phyloP scores from a whole-genome alignment of 2,329 filamentous ascomycete species.

The Corynespora cassiicola region DNA sequence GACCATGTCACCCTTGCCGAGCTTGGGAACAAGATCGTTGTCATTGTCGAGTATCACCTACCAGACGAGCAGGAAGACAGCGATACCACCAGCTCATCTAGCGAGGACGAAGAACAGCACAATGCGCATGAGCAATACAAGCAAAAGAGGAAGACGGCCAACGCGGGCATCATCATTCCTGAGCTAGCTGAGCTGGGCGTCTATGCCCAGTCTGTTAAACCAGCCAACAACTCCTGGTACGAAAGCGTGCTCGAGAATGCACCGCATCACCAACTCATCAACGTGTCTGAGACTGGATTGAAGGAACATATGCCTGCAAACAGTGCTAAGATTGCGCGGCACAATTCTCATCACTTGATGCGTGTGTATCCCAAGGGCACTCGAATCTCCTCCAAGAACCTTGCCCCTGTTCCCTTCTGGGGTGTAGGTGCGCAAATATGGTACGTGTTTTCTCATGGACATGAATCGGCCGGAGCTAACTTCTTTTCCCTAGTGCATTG shows the following conservation, averaged over 20 bases:
- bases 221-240: constrained; percentile 70
- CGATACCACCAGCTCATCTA: constrained; percentile 37
- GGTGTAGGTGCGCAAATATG: constrained; percentile 72
- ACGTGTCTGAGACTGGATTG: constrained; percentile 70
- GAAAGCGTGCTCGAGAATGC: constrained; percentile 55
- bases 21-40: constrained; percentile 67
- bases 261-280: constrained; percentile 71
- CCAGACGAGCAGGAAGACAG: constrained; percentile 57
- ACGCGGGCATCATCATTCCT: constrained; percentile 62
- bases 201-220: constrained; percentile 74
- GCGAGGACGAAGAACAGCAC: constrained; percentile 51
- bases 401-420: constrained; percentile 70
- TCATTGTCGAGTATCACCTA: constrained; percentile 73
- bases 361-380: constrained; percentile 74
- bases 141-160: constrained; percentile 57
- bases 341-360: constrained; percentile 73
- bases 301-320: constrained; percentile 57
- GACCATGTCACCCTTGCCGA: constrained; percentile 66
- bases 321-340: constrained; percentile 59
- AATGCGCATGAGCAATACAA: constrained; percentile 63
- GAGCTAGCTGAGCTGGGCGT: constrained; percentile 71
- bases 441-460: no score
- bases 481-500: no score
- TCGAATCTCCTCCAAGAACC: constrained; percentile 70
- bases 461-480: no score